A percentile compares a stretch with the other conserved stretches of the same genome.
Evolutionary conservation across 106 monocot species (phyloP).

Genomic region (Apostasia ramifera): DNA sequence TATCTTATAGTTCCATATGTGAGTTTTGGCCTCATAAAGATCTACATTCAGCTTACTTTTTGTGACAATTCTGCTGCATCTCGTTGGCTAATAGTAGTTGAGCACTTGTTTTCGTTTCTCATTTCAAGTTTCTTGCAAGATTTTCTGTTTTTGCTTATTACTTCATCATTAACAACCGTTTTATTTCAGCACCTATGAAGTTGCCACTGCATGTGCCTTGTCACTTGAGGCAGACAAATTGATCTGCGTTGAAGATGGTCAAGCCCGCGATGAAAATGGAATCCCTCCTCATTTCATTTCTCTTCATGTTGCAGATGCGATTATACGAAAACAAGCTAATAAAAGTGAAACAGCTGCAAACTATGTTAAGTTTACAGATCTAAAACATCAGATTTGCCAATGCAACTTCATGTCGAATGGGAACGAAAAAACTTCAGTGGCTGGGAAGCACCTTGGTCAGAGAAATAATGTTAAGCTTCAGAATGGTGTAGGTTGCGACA

Average conservation of each 20-base stretch:
- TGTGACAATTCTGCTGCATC: too few relatives aligned
- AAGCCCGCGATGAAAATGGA: constrained; percentile 42
- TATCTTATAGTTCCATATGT: too few relatives aligned
- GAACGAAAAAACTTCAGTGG: not conserved
- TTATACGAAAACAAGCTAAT: constrained; percentile 50
- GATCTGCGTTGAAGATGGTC: constrained; percentile 63
- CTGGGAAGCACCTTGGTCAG: constrained; percentile 14
- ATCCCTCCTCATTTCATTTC: constrained; percentile 48
- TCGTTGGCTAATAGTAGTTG: too few relatives aligned
- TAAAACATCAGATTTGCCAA: constrained; percentile 17
- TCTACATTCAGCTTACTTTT: too few relatives aligned
- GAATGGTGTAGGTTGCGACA: constrained; percentile 75
- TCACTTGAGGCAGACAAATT: constrained; percentile 68
- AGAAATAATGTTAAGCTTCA: constrained; percentile 25
- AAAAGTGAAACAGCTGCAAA: constrained; percentile 73
- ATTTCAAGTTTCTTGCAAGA: too few relatives aligned
- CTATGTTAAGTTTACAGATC: constrained; percentile 43
- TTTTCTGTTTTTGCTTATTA: too few relatives aligned
- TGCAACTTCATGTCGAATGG: constrained; percentile 5
- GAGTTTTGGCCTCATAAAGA: too few relatives aligned
- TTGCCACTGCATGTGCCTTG: constrained; percentile 79
- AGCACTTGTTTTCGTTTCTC: too few relatives aligned
- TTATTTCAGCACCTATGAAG: constrained; percentile 69
- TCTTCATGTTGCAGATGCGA: constrained; percentile 56
- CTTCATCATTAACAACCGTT: too few relatives aligned